Conservation (phyloP, 768 basidiomycete genomes). For the Boletales sp. region DNA sequence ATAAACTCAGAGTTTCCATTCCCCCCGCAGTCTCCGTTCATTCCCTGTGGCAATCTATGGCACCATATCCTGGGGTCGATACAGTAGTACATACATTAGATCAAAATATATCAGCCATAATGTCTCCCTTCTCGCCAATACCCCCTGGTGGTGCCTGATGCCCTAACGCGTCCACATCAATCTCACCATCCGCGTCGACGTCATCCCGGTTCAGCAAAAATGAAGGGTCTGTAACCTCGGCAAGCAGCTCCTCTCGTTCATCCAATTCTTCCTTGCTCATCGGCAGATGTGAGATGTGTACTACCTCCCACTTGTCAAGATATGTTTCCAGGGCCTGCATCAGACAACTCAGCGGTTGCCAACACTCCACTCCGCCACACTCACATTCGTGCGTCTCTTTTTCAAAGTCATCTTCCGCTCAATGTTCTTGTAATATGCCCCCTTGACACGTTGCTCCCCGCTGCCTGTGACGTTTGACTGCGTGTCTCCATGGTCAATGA, state of each 20-base stretch:
- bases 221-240: conserved; percentile 71
- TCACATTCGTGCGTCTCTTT: conserved; percentile 77
- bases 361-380: conserved; percentile 16
- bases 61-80: background rate
- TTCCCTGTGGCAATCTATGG: too few relatives aligned
- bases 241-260: conserved; percentile 74
- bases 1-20: background rate
- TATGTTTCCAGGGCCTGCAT: conserved; percentile 65
- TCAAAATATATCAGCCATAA: conserved; percentile 35
- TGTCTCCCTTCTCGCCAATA: conserved; percentile 26
- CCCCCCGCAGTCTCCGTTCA: background rate
- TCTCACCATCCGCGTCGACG: conserved; percentile 61
- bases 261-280: conserved; percentile 74
- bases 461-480: conserved; percentile 33
- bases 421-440: conserved; percentile 87
- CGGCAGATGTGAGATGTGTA: conserved; percentile 64
- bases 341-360: too few relatives aligned
- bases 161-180: conserved; percentile 52
- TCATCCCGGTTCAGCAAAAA: conserved; percentile 46
- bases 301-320: conserved; percentile 78
- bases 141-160: conserved; percentile 44
- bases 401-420: conserved; percentile 86
- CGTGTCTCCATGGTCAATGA: conserved; percentile 60
- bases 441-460: conserved; percentile 45
- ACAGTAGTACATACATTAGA: background rate